Base-by-base conservation (phyloP, 805 yeast genomes). In the Suhomyces prunicola region DNA sequence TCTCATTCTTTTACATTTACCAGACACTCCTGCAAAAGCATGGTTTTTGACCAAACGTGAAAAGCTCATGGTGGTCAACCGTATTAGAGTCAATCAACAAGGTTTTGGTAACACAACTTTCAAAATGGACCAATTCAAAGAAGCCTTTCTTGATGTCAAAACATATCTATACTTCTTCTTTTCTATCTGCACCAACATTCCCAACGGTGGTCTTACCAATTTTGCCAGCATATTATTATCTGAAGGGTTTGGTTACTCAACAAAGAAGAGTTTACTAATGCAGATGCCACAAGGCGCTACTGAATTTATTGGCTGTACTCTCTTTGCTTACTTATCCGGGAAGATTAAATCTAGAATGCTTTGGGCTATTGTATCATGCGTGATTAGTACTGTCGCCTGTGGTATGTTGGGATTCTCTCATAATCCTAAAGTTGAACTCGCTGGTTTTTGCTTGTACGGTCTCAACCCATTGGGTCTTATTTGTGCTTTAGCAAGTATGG, bases 201-300 rank as follows among this genome's bases (percentile, higher is more conserved):
- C 76, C 10, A 72, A 71, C 53, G 76, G 76, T 17, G 75, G 73
- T 5, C 53, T 66, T 27, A 71, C 76, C 36, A 71, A 66, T 61
- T 61, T 74, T 59, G 68, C 75, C 50, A 54, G 72, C 50, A 66
- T 71, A 17, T 56, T 72, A 22, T 53, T 71, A 47, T 60, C 60
- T 31, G 69, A 64, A 44, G 59, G 59, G 23, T 61, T 71, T 41
- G 63, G 64, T 1, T 70, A 55, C 57, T 46, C 64, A 2, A 47
- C 71, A 41, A 65, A 64, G 45, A 59, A 72, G 31, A 64, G 82
- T 0, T 64, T 81, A 31, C 61, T 81, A 27, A 73, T 78, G 72
- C 73, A 70, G 23, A 68, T 76, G 66, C 81, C 83, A 4, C 56
- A 65, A 6, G 85, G 85, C 39, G 81, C 78, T 2, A 77, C 78